Evolutionary conservation across 1,139 yeast genomes (phyloP).

Genomic region (Lodderomyces pseudojiufengensis): DNA sequence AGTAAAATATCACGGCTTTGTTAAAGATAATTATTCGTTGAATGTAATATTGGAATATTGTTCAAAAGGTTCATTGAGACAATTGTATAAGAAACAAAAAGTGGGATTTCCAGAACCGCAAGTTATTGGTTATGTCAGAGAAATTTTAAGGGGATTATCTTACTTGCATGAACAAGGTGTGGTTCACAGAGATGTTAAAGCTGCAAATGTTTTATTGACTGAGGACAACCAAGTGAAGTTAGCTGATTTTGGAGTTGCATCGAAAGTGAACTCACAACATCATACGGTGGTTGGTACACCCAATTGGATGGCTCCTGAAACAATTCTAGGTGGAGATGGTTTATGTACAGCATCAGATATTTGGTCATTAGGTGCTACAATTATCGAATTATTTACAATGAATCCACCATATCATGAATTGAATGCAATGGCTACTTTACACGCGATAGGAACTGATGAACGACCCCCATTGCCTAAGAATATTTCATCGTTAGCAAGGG

Average conservation of each 20-base stretch:
- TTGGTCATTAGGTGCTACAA: conserved; percentile 95
- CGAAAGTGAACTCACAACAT: conserved; percentile 45
- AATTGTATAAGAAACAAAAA: conserved; percentile 55
- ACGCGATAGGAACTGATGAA: conserved; percentile 86
- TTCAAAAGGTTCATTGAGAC: conserved; percentile 80
- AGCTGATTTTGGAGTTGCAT: conserved; percentile 81
- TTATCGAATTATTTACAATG: conserved; percentile 81
- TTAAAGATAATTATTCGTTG: conserved; percentile 61
- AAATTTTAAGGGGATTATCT: conserved; percentile 69
- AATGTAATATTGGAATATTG: conserved; percentile 76
- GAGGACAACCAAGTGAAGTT: conserved; percentile 59
- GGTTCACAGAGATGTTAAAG: conserved; percentile 75
- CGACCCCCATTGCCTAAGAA: conserved; percentile 73
- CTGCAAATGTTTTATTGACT: conserved; percentile 68
- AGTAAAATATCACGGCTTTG: conserved; percentile 87
- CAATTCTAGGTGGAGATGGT: conserved; percentile 72
- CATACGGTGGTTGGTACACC: conserved; percentile 64
- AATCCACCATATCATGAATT: conserved; percentile 84
- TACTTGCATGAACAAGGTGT: conserved; percentile 71
- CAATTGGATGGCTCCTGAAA: conserved; percentile 88
- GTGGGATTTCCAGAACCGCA: conserved; percentile 57
- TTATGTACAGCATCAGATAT: conserved; percentile 84
- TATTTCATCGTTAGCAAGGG: conserved; percentile 50
- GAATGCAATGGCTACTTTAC: conserved; percentile 83
- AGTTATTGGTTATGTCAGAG: conserved; percentile 58